A percentile compares a stretch with the other conserved stretches of the same genome.
Conservation (phyloP, 306 rosid genomes). For the Cicer arietinum region DNA sequence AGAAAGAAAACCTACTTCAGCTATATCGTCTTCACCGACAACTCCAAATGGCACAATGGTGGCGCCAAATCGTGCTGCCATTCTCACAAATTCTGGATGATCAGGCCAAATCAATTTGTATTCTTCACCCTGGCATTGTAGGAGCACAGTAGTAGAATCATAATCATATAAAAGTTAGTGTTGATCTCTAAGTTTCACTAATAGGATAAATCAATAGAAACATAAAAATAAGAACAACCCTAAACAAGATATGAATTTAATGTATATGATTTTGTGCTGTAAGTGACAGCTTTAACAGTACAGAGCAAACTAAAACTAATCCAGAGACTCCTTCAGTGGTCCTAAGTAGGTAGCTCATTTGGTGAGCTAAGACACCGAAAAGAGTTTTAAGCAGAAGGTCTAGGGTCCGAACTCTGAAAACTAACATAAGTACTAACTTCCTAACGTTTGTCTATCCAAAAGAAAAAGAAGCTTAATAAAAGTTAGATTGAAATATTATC, state of each 20-base stretch:
- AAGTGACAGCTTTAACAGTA: no score
- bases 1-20: slow-evolving; percentile 61
- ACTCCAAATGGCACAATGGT: slow-evolving; percentile 94
- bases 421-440: no score
- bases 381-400: no score
- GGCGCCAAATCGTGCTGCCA: slow-evolving; percentile 95
- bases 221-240: not conserved
- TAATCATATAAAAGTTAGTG: slow-evolving; percentile 10
- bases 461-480: not conserved
- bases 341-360: no score
- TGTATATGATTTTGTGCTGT: not conserved
- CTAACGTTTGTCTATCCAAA: no score
- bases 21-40: slow-evolving; percentile 91
- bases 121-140: slow-evolving; percentile 71
- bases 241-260: not conserved
- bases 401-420: no score
- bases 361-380: no score
- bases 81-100: slow-evolving; percentile 90
- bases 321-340: no score
- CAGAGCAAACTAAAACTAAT: no score
- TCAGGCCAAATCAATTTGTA: slow-evolving; percentile 90
- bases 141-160: slow-evolving; percentile 22
- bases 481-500: not conserved
- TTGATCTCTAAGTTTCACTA: slow-evolving; percentile 24
- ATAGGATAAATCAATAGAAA: not conserved